Evolutionary conservation across 139 green algal genomes (phyloP), one percentile per base, ranked within the genome.

Genomic region (Tetradesmus lagerheimii): DNA sequence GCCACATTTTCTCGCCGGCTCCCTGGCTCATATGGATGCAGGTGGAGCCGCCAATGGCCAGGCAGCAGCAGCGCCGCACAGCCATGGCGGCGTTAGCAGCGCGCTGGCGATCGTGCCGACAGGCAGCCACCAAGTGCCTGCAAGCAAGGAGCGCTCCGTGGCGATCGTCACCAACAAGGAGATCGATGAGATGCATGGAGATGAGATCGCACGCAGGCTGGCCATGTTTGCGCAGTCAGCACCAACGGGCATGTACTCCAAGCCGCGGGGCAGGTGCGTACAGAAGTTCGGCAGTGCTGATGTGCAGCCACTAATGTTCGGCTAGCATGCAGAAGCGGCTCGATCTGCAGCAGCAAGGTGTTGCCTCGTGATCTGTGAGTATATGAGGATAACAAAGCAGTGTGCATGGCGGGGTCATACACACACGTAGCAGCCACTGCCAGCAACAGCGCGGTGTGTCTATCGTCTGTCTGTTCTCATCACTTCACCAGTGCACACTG

Each of bases 191-290:
- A 47, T 89, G 71, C 71, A 83, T 75, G 85, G 85, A 18, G 85
- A 89, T 50, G 85, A 89, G 64, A 89, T 89, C 71, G 38, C 85
- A 11, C 23, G 74, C 37, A 71, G 85, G 0, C 85, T 89, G 34
- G 85, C 85, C 15, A 12, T 77, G 71, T 83, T 89, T 38, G 85
- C 71, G 4, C 35, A 76, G 35, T n/a, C 38, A 12, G 74, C 53
- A 12, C 74, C 71, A 35, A 89, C 85, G 37, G 85, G 85, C 43
- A 89, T 89, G 39, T 89, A 89, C 85, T 77, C 43, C 85, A 89
- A 89, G 71, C 85, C 85, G 3, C 71, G 85, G 29, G 74, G 74
- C 71, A 83, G 41, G 85, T 83, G 34, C 47, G 83, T 64, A 37
- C 9, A 78, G 67, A n/a, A 78, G 67, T 23, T 35, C 18, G 2